Conservation (phyloP, 78 protist genomes). For the Guillardia theta region DNA sequence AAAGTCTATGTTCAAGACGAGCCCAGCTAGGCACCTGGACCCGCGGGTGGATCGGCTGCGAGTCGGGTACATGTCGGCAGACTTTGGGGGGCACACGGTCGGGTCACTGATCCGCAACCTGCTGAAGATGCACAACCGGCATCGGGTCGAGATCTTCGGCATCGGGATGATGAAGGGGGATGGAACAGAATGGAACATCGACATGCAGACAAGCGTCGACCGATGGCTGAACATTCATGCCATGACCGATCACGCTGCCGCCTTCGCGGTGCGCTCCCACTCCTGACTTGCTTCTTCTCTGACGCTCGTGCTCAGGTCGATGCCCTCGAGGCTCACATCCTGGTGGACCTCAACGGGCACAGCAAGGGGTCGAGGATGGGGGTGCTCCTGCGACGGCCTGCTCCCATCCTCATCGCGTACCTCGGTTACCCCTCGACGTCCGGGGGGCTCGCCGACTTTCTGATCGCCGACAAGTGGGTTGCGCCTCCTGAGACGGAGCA, state of each 20-base stretch:
- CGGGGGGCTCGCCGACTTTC: not conserved
- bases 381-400: not conserved
- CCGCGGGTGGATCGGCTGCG: not conserved
- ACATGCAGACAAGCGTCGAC: not conserved
- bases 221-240: not conserved
- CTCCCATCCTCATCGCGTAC: not conserved
- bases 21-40: not conserved
- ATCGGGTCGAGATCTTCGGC: not conserved
- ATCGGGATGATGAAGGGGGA: not conserved
- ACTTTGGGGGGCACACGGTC: not conserved
- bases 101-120: not conserved
- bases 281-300: not conserved
- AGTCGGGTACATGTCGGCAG: not conserved
- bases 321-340: not conserved
- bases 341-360: slow-evolving; percentile 21
- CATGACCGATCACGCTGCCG: not conserved
- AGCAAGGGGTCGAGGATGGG: not conserved
- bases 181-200: slow-evolving; percentile 20
- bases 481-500: not conserved
- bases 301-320: not conserved
- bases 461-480: not conserved
- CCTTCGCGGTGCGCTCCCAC: not conserved
- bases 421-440: not conserved
- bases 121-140: not conserved
- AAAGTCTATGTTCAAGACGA: not conserved